Conservation (phyloP, 495 filamentous ascomycete genomes). For the Penicillium ucsense region DNA sequence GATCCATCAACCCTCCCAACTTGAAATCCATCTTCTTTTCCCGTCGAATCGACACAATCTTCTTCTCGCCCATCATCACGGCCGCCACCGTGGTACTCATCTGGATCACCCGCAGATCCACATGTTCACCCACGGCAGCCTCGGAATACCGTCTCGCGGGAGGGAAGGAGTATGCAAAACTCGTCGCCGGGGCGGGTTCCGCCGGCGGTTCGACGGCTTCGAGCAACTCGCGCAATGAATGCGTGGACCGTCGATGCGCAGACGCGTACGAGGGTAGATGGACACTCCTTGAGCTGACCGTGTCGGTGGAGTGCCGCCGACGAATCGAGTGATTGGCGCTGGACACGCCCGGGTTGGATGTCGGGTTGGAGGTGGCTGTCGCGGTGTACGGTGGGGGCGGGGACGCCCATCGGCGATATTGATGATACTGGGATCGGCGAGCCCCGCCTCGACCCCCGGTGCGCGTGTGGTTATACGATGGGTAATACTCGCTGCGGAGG, state of each 20-base stretch:
- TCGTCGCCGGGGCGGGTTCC: conserved; percentile 12
- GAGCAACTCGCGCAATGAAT: conserved; percentile 12
- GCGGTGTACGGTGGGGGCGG: conserved; percentile 1
- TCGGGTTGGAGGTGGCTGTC: neutral
- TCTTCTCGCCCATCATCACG: conserved; percentile 16
- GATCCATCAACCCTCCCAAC: conserved; percentile 4
- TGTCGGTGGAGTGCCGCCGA: conserved; percentile 1
- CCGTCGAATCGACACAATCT: conserved; percentile 12
- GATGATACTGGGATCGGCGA: neutral
- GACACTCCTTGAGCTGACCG: neutral
- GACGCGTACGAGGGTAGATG: conserved; percentile 9
- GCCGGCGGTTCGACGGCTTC: conserved; percentile 17
- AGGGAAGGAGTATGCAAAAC: conserved; percentile 8
- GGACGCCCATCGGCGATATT: neutral
- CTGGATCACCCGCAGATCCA: conserved; percentile 12
- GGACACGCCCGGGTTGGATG: neutral
- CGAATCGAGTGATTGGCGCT: neutral
- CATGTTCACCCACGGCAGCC: conserved; percentile 2
- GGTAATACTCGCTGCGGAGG: neutral
- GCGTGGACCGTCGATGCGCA: conserved; percentile 5
- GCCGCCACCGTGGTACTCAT: conserved; percentile 3
- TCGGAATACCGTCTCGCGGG: conserved; percentile 4
- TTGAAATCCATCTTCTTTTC: conserved; percentile 9
- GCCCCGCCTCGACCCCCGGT: neutral
- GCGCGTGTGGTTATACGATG: neutral